Conservation (phyloP, 176 grass and related monocot genomes). For the Lolium multiflorum region DNA sequence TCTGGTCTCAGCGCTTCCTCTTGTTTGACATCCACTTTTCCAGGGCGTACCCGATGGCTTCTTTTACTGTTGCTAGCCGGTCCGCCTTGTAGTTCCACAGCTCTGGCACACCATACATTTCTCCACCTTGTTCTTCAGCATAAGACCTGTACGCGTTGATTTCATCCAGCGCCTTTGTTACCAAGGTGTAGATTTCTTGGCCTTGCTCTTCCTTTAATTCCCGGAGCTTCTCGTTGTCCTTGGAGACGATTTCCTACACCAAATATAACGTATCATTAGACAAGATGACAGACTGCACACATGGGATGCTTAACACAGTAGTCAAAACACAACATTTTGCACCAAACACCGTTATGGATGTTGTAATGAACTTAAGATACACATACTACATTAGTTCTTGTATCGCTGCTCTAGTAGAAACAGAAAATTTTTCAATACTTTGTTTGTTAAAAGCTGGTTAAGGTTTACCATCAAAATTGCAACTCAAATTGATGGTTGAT, state of each 20-base stretch:
- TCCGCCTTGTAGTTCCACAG: slow-evolving; percentile 36
- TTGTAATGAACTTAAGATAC: neutral
- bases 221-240: slow-evolving; percentile 40
- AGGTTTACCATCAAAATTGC: neutral
- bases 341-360: neutral
- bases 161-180: slow-evolving; percentile 39
- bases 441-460: neutral
- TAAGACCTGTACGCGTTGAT: slow-evolving; percentile 43
- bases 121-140: neutral
- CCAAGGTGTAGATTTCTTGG: slow-evolving; percentile 41
- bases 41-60: neutral
- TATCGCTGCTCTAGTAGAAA: neutral
- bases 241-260: slow-evolving; percentile 43
- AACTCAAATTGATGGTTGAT: neutral
- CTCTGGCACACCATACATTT: slow-evolving; percentile 33
- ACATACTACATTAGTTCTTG: neutral
- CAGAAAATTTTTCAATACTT: neutral
- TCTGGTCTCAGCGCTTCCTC: neutral
- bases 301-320: neutral
- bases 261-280: neutral
- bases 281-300: neutral
- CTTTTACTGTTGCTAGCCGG: neutral
- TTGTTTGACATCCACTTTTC: neutral
- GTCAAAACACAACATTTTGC: neutral
- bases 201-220: slow-evolving; percentile 43